These are phyloP conservation scores for Andrographis paniculata DNA, from an alignment of 305 asterid species.

Conservation along the genomic window DNA sequence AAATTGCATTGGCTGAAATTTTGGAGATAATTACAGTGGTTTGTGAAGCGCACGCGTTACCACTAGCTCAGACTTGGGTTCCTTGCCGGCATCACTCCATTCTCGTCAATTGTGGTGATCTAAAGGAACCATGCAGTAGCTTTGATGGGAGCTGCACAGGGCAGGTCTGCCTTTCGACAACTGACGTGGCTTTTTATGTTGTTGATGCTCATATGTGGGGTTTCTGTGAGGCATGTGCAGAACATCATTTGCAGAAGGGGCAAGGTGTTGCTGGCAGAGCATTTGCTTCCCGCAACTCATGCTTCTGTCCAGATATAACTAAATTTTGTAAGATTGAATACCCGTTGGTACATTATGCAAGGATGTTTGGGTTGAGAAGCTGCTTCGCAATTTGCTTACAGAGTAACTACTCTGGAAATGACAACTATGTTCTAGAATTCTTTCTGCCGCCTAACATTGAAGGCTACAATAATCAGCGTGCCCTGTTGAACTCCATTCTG, in stretches of 20 bases:
- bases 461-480: slow-evolving; percentile 40
- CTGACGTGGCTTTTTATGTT: slow-evolving; percentile 70
- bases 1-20: slow-evolving; percentile 79
- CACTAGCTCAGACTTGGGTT: slow-evolving; percentile 98
- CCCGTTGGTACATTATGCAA: slow-evolving; percentile 92
- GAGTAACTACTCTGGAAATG: slow-evolving; percentile 74
- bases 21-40: slow-evolving; percentile 72
- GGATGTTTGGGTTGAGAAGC: slow-evolving; percentile 61
- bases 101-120: slow-evolving; percentile 75
- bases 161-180: slow-evolving; percentile 82
- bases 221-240: slow-evolving; percentile 82
- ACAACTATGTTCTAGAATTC: slow-evolving; percentile 72
- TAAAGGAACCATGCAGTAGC: slow-evolving; percentile 83
- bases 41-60: slow-evolving; percentile 74
- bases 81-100: slow-evolving; percentile 78
- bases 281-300: slow-evolving; percentile 45
- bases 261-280: slow-evolving; percentile 94
- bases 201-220: slow-evolving; percentile 90
- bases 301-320: slow-evolving; percentile 67
- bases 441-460: slow-evolving; percentile 48
- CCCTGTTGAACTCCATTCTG: slow-evolving; percentile 53
- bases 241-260: slow-evolving; percentile 83
- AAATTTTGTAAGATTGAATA: slow-evolving; percentile 73
- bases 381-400: slow-evolving; percentile 72
- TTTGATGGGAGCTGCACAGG: slow-evolving; percentile 92